phyloP scores from a whole-genome alignment of 2,329 filamentous ascomycete species.

The Fusarium hostae region DNA sequence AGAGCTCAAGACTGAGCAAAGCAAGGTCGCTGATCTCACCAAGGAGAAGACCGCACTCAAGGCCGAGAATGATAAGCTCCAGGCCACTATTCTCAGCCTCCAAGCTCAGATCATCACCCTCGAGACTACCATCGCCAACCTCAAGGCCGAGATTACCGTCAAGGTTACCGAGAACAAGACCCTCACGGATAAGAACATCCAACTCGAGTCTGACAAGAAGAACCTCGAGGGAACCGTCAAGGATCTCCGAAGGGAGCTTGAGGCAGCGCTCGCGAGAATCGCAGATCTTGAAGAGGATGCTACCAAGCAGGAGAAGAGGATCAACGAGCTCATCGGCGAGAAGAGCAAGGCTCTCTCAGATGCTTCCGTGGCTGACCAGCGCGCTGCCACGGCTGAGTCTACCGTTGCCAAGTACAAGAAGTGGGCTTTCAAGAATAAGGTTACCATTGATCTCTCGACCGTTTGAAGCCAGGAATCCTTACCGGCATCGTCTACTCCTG shows the following conservation, averaged over 20 bases:
- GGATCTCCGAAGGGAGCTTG: neutral
- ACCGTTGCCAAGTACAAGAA: neutral
- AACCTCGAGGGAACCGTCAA: neutral
- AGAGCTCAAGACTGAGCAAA: neutral
- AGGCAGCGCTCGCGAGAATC: neutral
- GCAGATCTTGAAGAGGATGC: neutral
- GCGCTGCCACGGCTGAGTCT: neutral
- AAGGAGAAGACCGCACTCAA: neutral
- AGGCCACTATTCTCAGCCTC: neutral
- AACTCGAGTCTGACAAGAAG: neutral
- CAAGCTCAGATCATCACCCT: neutral
- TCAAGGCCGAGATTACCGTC: neutral
- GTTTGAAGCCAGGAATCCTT: neutral
- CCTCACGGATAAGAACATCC: neutral
- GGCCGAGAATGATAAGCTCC: neutral
- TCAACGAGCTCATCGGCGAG: neutral
- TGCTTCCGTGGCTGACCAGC: neutral
- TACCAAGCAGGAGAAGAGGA: neutral
- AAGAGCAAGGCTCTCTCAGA: neutral
- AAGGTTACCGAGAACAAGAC: neutral
- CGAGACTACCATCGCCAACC: neutral
- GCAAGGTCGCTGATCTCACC: neutral
- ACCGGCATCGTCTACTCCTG: neutral
- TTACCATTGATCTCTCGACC: neutral
- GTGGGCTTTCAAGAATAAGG: neutral